Base-by-base conservation (phyloP, 2,329 filamentous ascomycete genomes). In the Aureobasidium pullulans region DNA sequence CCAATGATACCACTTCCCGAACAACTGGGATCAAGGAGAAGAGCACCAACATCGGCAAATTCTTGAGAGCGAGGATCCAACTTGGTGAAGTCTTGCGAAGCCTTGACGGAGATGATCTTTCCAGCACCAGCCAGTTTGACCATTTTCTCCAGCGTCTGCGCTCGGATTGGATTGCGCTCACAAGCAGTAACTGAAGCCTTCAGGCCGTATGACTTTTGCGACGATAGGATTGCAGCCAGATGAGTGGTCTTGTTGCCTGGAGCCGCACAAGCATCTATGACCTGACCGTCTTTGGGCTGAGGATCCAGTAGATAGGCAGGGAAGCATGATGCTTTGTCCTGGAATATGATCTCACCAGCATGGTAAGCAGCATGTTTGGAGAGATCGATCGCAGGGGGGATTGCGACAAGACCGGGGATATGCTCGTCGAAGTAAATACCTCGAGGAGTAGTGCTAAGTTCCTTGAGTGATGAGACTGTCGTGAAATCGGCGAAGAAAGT, bases 181-280 rank as follows among this genome's bases (percentile, higher is more conserved):
- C 90, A 94, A 0, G 90, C 90, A 64, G 85, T 85, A 28, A 99
- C 86, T 23, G 71, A 77, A 74, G 15, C 66, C 62, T 36, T 23
- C 32, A 34, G 37, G 3, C 37, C 11, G 23, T 37, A 37, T 60
- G 54, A 31, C 4, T 69, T 70, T 56, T 74, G 75, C 50, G 72
- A 75, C 56, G 54, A 34, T 2, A 94, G 68, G 4, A 96, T 83
- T 1, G 90, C 88, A 0, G 92, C 91, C 48, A 96, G 75, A 71
- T 97, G 94, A 7, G 93, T 97, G 1, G 94, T 97, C 75, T 99
- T 99, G 73, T 99, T 99, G 6, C 94, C 94, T 1, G 94, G 94
- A 0, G 94, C 94, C 0, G 94, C 90, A 70, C 93, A 97, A 0
- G 89, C 89, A 72, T 99, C 94, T n/a, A 97, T 83, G 8, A 95